Evolutionary conservation across 2,329 filamentous ascomycete genomes (phyloP).

Genomic region (Chalaropsis thielavioides): DNA sequence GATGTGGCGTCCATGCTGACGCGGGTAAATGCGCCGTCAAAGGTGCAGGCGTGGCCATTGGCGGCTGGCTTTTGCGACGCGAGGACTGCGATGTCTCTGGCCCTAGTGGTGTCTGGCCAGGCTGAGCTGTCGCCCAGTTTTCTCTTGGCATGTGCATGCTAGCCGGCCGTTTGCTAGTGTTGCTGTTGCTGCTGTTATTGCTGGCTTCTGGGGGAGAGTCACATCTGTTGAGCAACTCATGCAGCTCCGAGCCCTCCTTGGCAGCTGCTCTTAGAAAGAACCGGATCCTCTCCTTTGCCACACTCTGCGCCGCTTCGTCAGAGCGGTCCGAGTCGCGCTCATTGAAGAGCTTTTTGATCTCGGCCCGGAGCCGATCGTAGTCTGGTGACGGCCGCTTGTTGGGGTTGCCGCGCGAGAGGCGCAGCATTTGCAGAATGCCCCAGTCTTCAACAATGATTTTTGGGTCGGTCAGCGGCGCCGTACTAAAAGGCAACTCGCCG

Average conservation of each 20-base stretch:
- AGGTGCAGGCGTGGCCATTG: not conserved
- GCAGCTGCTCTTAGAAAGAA: conserved; percentile 22
- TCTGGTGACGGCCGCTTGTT: conserved; percentile 18
- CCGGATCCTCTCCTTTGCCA: conserved; percentile 21
- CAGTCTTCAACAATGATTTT: conserved; percentile 25
- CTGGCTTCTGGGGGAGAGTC: not conserved
- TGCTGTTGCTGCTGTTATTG: not conserved
- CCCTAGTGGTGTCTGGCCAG: not conserved
- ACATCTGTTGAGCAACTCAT: conserved; percentile 9
- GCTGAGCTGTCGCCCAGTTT: not conserved
- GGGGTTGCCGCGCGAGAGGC: conserved; percentile 20
- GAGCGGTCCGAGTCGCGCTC: conserved; percentile 24
- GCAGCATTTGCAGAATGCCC: conserved; percentile 23
- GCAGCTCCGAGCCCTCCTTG: conserved; percentile 20
- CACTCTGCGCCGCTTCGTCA: conserved; percentile 19
- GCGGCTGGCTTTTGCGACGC: not conserved
- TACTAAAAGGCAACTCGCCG: conserved; percentile 25
- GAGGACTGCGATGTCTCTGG: not conserved
- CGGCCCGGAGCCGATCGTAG: conserved; percentile 23
- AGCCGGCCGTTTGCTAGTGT: not conserved
- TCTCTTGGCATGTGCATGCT: not conserved
- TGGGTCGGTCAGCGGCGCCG: conserved; percentile 21
- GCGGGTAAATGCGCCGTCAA: not conserved
- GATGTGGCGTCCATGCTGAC: not conserved
- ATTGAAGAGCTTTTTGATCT: conserved; percentile 26